Conservation (phyloP, 1,284 basidiomycete genomes). For the Pterula multifida region DNA sequence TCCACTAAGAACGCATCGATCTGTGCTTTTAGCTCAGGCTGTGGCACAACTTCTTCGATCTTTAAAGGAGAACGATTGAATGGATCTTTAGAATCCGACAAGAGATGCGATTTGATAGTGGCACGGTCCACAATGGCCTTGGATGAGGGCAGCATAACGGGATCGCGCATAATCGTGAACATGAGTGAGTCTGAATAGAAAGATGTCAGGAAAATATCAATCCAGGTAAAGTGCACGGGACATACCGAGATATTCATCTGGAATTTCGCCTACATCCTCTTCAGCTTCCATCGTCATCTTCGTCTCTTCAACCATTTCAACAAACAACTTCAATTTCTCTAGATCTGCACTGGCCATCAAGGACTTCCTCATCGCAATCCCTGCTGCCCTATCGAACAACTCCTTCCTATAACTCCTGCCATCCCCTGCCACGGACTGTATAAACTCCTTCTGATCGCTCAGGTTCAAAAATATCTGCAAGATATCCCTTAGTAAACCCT, state of each 20-base stretch:
- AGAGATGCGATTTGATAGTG: constrained; percentile 91
- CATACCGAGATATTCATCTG: constrained; percentile 90
- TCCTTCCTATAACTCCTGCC: constrained; percentile 85
- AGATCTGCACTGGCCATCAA: constrained; percentile 82
- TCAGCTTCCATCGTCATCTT: constrained; percentile 74
- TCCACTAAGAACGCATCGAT: constrained; percentile 33
- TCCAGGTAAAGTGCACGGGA: constrained; percentile 9
- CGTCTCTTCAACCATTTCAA: constrained; percentile 76
- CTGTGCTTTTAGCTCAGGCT: constrained; percentile 28
- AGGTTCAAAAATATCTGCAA: constrained; percentile 90
- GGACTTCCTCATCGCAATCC: constrained; percentile 51
- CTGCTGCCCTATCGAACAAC: constrained; percentile 74
- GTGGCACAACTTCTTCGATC: constrained; percentile 74
- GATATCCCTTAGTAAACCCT: constrained; percentile 75
- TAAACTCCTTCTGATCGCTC: constrained; percentile 69
- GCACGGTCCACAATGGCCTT: constrained; percentile 74
- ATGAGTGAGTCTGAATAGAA: constrained; percentile 70
- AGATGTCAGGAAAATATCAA: constrained; percentile 7
- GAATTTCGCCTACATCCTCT: constrained; percentile 87
- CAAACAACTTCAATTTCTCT: constrained; percentile 60
- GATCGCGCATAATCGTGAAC: constrained; percentile 93
- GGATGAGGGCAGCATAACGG: constrained; percentile 85
- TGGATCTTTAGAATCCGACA: constrained; percentile 86
- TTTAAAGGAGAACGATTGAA: constrained; percentile 78
- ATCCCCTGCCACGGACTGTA: constrained; percentile 85